Base-by-base conservation (phyloP, 495 filamentous ascomycete species). In the Penicillium salamii region DNA sequence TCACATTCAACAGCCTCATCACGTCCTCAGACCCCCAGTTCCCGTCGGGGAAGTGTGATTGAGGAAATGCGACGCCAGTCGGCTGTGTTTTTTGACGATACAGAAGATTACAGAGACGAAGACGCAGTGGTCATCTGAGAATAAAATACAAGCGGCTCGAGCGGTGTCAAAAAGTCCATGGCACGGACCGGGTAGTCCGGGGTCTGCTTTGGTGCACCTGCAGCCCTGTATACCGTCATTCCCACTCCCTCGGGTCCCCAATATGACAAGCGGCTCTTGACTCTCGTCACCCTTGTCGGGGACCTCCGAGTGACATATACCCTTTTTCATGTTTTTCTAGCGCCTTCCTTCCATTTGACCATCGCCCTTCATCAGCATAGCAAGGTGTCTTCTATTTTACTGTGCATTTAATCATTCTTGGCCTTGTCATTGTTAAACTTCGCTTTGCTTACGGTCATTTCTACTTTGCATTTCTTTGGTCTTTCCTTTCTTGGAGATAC, bases 51-150 rank as follows among this genome's bases (percentile, higher is more conserved):
- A n/a, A 79, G 73, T 51, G 54, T 84, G 15, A 68, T 87, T 32
- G 72, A 81, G 52, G 83, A 87, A 60, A 61, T 86, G 32, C 65
- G 73, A 33, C 66, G 82, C 42, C 83, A 86, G 62, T 78, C 78
- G 34, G 71, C 75, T 5, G 82, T 86, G 1, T 85, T 87, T 55
- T 80, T 81, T 52, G 81, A 83, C 43, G 80, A 84, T 58, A 59
- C 70, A 15, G 76, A 76, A 48, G 42, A 67, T 8, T 72, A 67
- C 37, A 63, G 56, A 17, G 67, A 70, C 24, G 68, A 65, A 17
- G 62, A 58, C 23, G 45, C 54, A 13, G 1, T 52, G 17, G 32
- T 57, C 50, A 65, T 59, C 42, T 62, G 51, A 62, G 42, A 39
- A 21, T 32, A 40, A 7, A 7, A 11, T 49, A 33, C 36, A 15